These are phyloP conservation scores for Ceratocystis colombiana DNA, from an alignment of 2,329 filamentous ascomycete species.

Conservation along the genomic window DNA sequence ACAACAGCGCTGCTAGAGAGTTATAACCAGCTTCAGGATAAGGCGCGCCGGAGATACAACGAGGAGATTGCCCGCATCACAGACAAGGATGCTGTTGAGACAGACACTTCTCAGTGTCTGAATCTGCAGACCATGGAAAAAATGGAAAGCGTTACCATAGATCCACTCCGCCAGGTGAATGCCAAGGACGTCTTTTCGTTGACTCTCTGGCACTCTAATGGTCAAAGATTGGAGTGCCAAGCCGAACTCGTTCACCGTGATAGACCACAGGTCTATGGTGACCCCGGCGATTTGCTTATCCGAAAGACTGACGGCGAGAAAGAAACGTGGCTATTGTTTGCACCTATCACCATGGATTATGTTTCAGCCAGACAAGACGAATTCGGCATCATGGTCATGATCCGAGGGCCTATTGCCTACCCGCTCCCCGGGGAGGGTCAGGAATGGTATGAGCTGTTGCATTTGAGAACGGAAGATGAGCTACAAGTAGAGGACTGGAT, in stretches of 20 bases:
- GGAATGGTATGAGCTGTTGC: conserved; percentile 77
- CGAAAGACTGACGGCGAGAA: conserved; percentile 73
- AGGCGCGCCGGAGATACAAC: conserved; percentile 54
- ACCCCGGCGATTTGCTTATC: conserved; percentile 76
- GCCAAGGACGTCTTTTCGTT: conserved; percentile 86
- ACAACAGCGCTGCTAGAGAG: conserved; percentile 36
- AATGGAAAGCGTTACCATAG: conserved; percentile 59
- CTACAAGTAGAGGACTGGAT: conserved; percentile 79
- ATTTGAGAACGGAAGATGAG: conserved; percentile 64
- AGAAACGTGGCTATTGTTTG: conserved; percentile 73
- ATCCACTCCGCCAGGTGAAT: conserved; percentile 69
- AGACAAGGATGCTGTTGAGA: conserved; percentile 77
- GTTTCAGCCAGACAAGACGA: conserved; percentile 71
- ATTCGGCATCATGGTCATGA: conserved; percentile 74
- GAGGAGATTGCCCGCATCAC: conserved; percentile 61
- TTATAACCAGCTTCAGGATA: conserved; percentile 65
- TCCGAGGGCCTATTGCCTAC: conserved; percentile 47
- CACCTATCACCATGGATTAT: conserved; percentile 63
- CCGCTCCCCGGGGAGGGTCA: conserved; percentile 42
- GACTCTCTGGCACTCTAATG: conserved; percentile 75
- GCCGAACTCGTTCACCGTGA: conserved; percentile 82
- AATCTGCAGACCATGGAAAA: conserved; percentile 68
- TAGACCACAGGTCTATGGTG: conserved; percentile 54
- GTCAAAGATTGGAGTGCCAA: conserved; percentile 79
- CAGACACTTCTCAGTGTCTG: conserved; percentile 69